These are phyloP conservation scores for Cryptococcus sp. DNA, from an alignment of 1,284 basidiomycete genomes.

Conservation along the genomic window DNA sequence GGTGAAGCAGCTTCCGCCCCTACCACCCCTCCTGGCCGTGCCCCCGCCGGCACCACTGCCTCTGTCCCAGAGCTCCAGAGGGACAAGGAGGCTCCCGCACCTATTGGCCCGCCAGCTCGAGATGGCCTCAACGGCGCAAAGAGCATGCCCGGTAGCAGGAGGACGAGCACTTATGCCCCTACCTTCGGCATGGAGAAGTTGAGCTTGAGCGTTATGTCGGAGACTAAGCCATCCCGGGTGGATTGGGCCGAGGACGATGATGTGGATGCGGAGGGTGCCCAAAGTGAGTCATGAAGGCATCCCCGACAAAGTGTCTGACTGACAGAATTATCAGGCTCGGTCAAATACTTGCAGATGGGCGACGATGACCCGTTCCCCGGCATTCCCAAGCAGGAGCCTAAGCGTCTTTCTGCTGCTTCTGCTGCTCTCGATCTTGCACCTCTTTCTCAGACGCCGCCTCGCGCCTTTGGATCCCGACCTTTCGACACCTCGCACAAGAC, in stretches of 20 bases:
- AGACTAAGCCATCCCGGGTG: constrained; percentile 17
- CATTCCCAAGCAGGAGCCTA: constrained; percentile 56
- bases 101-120: constrained; percentile 33
- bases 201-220: constrained; percentile 50
- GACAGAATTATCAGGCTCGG: constrained; percentile 65
- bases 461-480: constrained; percentile 62
- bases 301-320: neutral
- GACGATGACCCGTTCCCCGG: constrained; percentile 83
- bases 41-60: constrained; percentile 7
- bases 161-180: constrained; percentile 47
- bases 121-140: constrained; percentile 50
- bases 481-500: constrained; percentile 65
- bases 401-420: constrained; percentile 84
- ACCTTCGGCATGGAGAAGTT: constrained; percentile 54
- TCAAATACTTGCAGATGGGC: constrained; percentile 85
- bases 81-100: constrained; percentile 28
- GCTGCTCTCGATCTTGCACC: constrained; percentile 91
- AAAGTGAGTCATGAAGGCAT: constrained; percentile 34
- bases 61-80: constrained; percentile 13
- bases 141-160: constrained; percentile 51
- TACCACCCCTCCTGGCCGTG: constrained; percentile 38
- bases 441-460: constrained; percentile 75
- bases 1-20: constrained; percentile 43
- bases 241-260: constrained; percentile 49
- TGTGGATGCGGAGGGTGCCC: constrained; percentile 49